Percentiles rank a stretch among this genome's conserved stretches.
Evolutionary conservation across 2,329 filamentous ascomycete species (phyloP).

Genomic region (Pyrenophora tritici-repentis): DNA sequence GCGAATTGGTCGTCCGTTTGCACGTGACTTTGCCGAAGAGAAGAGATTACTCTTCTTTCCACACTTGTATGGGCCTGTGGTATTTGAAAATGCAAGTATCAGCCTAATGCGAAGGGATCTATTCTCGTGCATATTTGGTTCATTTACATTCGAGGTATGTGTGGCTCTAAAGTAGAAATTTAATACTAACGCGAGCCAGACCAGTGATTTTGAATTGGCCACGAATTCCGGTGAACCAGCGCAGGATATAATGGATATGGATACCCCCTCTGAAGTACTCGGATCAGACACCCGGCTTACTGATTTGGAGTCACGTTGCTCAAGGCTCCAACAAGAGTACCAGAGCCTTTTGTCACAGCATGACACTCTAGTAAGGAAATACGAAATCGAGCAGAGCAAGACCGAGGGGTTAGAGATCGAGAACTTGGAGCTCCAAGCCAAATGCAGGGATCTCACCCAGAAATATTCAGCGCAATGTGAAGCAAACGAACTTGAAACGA

Average conservation of each 20-base stretch:
- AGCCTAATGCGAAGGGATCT: conserved; percentile 10
- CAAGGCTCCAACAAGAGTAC: conserved; percentile 6
- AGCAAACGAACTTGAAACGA: no score
- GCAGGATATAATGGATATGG: conserved; percentile 8
- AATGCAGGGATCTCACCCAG: no score
- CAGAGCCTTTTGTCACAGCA: neutral
- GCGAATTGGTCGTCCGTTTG: conserved; percentile 11
- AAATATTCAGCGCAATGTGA: no score
- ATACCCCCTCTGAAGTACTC: neutral
- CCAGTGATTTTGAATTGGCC: conserved; percentile 5
- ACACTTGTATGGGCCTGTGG: conserved; percentile 7
- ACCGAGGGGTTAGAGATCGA: no score
- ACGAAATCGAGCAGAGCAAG: no score
- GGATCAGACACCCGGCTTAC: conserved; percentile 5
- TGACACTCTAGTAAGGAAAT: conserved; percentile 4
- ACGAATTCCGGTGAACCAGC: conserved; percentile 3
- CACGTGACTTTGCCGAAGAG: conserved; percentile 11
- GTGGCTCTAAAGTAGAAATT: neutral
- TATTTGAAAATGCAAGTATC: conserved; percentile 1
- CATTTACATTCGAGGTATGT: conserved; percentile 3
- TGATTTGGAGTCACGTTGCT: conserved; percentile 9
- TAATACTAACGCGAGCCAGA: neutral
- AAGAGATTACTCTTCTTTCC: conserved; percentile 15
- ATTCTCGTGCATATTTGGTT: conserved; percentile 15
- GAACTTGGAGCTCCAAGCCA: no score